Evolutionary conservation across 495 filamentous ascomycete genomes (phyloP).

Genomic region (Corynascus novoguineensis): DNA sequence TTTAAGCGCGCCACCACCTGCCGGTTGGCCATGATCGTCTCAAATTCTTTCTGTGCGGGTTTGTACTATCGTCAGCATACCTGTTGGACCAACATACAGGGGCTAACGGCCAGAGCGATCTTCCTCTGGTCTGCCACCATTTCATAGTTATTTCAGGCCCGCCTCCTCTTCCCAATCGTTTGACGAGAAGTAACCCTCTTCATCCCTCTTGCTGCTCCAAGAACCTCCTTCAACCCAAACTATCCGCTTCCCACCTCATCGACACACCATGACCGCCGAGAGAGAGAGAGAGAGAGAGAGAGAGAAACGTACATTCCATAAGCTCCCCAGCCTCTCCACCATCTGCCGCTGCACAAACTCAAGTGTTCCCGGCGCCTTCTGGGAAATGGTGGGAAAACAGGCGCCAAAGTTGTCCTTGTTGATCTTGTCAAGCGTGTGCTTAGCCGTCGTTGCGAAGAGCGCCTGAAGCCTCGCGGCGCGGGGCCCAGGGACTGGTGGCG

Average conservation of each 20-base stretch:
- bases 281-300: not conserved
- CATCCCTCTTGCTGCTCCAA: not conserved
- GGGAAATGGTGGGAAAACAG: slow-evolving; percentile 83
- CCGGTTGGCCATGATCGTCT: slow-evolving; percentile 63
- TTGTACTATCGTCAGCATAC: not conserved
- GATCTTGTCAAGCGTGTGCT: slow-evolving; percentile 65
- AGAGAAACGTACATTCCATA: slow-evolving; percentile 45
- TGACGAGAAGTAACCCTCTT: not conserved
- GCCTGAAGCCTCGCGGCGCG: slow-evolving; percentile 67
- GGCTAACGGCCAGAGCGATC: no score
- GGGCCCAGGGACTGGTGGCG: slow-evolving; percentile 59
- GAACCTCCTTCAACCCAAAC: not conserved
- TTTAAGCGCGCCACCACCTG: slow-evolving; percentile 72
- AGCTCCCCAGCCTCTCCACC: slow-evolving; percentile 57
- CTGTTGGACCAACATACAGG: no score
- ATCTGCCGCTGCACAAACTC: slow-evolving; percentile 64
- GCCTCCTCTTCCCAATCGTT: not conserved
- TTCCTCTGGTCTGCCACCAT: no score
- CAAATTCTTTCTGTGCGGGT: slow-evolving; percentile 67
- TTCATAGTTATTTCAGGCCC: no score
- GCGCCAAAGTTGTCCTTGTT: slow-evolving; percentile 71
- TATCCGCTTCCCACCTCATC: not conserved
- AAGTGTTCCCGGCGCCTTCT: slow-evolving; percentile 60
- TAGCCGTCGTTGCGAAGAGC: slow-evolving; percentile 63
- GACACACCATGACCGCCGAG: not conserved